Evolutionary conservation across 495 filamentous ascomycete genomes (phyloP), one percentile per base, ranked within the genome.

Genomic region (Elasticomyces elasticus): DNA sequence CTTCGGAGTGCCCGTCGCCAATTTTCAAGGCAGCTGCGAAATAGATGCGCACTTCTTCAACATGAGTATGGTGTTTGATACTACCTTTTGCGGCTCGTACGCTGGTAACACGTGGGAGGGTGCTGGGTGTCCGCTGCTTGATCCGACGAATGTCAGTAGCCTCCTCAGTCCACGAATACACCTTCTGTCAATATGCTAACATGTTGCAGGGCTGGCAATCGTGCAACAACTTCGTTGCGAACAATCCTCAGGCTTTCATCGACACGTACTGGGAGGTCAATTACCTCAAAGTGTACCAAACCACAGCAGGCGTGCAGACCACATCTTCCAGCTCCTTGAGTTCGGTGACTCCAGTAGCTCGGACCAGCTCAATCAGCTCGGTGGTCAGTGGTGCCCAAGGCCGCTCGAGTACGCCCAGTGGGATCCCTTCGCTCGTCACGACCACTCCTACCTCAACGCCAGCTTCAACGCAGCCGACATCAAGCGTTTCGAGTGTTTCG

Each of bases 11-110:
- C 88, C 90, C 0, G 73, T 76, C 38, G 85, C 82, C 5, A 70
- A 63, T 56, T 95, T 85, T 64, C 60, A 76, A 38, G 80, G 67
- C 26, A 49, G 48, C 48, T 94, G 90, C 67, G 65, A 85, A 55
- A 80, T 95, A 51, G 61, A 64, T 27, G 61, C 66, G 1, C 74
- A 81, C 51, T 95, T 95, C 74, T 74, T 71, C 58, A 64, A 84
- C 45, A 84, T 92, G 67, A 77, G 79, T 13, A 83, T 95, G 46
- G 74, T 94, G 51, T 82, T 97, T 65, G 79, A 97, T 68, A 86
- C 81, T 0, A 84, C 82, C 0, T 89, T 95, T 69, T 96, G 91
- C 67, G 91, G 91, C 35, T 81, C 87, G 56, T 95, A 86, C 85
- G 89, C 89, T 22, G 90, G 87, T 30, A 71, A 76, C 38, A 46